A percentile compares a stretch with the other conserved stretches of the same genome.
Evolutionary conservation across 768 basidiomycete species (phyloP).

Genomic region (Favolaschia claudopus): DNA sequence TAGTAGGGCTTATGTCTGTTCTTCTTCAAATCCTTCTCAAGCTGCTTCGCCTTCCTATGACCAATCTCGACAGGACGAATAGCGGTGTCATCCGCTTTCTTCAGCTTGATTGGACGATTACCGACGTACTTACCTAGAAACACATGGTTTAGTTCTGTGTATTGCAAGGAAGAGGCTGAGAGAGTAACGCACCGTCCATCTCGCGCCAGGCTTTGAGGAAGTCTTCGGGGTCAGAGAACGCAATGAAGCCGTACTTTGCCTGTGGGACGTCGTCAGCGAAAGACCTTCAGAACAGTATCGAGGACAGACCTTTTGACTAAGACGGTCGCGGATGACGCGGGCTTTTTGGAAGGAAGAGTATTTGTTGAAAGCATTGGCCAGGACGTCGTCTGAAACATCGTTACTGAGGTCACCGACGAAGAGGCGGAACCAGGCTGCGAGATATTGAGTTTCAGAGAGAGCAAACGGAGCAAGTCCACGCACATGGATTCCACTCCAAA

Average conservation of each 20-base stretch:
- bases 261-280: conserved; percentile 38
- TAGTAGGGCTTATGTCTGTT: conserved; percentile 89
- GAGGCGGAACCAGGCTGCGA: conserved; percentile 91
- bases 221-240: conserved; percentile 98
- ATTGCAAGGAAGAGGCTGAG: background rate
- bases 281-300: background rate
- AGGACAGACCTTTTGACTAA: conserved; percentile 84
- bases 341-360: conserved; percentile 95
- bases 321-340: conserved; percentile 91
- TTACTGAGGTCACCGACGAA: conserved; percentile 99
- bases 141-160: conserved; percentile 13
- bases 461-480: conserved; percentile 37
- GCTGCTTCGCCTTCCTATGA: conserved; percentile 86
- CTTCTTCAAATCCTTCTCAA: conserved; percentile 93
- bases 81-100: conserved; percentile 88
- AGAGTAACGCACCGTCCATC: conserved; percentile 83
- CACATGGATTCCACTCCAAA: conserved; percentile 97
- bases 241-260: conserved; percentile 98
- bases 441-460: conserved; percentile 18
- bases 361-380: conserved; percentile 91
- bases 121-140: conserved; percentile 98
- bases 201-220: conserved; percentile 99
- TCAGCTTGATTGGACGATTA: conserved; percentile 94
- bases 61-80: conserved; percentile 95
- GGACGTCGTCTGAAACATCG: conserved; percentile 95